These are phyloP conservation scores for Gloeostereum incarnatum DNA, from an alignment of 768 basidiomycete species.

Conservation along the genomic window DNA sequence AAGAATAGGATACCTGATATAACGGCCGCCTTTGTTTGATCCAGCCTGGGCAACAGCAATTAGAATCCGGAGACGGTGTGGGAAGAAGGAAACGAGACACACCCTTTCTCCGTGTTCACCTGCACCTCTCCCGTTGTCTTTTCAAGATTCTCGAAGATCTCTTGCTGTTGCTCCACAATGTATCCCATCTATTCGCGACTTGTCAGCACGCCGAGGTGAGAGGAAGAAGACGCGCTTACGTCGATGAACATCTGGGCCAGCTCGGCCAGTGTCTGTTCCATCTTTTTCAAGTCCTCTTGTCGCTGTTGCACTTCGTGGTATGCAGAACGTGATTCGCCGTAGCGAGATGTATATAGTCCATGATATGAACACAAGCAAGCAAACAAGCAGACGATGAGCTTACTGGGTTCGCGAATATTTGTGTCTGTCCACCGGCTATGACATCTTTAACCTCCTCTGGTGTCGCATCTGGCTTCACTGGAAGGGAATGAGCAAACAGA, in stretches of 20 bases:
- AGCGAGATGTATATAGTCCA: no score
- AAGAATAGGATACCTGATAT: conserved; percentile 28
- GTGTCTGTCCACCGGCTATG: conserved; percentile 52
- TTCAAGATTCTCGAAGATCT: conserved; percentile 57
- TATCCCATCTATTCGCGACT: conserved; percentile 53
- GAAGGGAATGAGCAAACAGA: background rate
- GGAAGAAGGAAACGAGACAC: conserved; percentile 14
- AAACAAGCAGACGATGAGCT: no score
- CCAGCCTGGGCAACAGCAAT: conserved; percentile 28
- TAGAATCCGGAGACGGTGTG: conserved; percentile 3
- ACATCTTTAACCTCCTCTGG: conserved; percentile 68
- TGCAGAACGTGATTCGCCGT: conserved; percentile 73
- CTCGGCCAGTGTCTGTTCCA: conserved; percentile 84
- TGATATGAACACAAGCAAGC: no score
- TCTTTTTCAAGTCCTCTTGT: conserved; percentile 76
- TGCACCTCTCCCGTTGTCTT: conserved; percentile 53
- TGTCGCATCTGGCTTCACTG: conserved; percentile 84
- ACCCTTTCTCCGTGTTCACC: conserved; percentile 66
- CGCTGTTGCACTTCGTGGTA: conserved; percentile 86
- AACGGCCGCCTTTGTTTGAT: conserved; percentile 61
- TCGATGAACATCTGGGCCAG: conserved; percentile 85
- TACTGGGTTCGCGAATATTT: no score
- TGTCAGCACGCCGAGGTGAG: conserved; percentile 1
- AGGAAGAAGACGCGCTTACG: conserved; percentile 25
- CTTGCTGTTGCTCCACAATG: conserved; percentile 74